Percentiles rank a stretch among this genome's conserved stretches.
Conservation (phyloP, 352 stramenopile genomes). For the Phytophthora vignae region DNA sequence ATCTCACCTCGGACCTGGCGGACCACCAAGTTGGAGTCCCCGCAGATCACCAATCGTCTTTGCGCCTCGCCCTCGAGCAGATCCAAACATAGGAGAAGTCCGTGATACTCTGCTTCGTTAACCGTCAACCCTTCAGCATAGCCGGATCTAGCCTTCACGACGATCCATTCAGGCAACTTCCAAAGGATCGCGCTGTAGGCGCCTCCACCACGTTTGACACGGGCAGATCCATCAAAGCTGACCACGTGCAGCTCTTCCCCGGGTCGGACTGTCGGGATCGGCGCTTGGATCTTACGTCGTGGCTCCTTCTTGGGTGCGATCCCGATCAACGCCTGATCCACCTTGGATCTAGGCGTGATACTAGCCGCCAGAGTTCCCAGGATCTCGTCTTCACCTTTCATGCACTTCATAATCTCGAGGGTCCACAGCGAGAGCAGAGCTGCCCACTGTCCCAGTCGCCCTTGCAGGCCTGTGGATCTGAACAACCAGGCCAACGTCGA, state of each 20-base stretch:
- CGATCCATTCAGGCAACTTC: not conserved
- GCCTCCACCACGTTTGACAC: not conserved
- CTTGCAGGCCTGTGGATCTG: not conserved
- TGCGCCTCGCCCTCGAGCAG: not conserved
- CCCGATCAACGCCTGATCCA: too few relatives aligned
- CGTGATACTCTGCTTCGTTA: slow-evolving; percentile 5
- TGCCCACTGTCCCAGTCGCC: slow-evolving; percentile 3
- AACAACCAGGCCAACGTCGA: slow-evolving; percentile 12
- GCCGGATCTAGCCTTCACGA: not conserved
- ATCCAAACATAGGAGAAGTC: not conserved
- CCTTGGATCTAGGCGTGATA: too few relatives aligned
- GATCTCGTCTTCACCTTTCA: not conserved
- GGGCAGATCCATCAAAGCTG: slow-evolving; percentile 7
- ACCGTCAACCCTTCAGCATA: not conserved
- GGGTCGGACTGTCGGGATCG: not conserved
- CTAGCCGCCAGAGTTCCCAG: too few relatives aligned
- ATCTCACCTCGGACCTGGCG: slow-evolving; percentile 13
- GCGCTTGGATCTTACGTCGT: not conserved
- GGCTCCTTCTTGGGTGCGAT: too few relatives aligned
- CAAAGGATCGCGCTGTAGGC: slow-evolving; percentile 5
- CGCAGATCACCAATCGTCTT: slow-evolving; percentile 1
- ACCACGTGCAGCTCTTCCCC: not conserved
- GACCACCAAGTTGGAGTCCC: slow-evolving; percentile 8
- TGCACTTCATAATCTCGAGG: not conserved
- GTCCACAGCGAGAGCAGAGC: not conserved